These are phyloP conservation scores for Mucuna pruriens DNA, from an alignment of 306 rosid species.

Conservation along the genomic window DNA sequence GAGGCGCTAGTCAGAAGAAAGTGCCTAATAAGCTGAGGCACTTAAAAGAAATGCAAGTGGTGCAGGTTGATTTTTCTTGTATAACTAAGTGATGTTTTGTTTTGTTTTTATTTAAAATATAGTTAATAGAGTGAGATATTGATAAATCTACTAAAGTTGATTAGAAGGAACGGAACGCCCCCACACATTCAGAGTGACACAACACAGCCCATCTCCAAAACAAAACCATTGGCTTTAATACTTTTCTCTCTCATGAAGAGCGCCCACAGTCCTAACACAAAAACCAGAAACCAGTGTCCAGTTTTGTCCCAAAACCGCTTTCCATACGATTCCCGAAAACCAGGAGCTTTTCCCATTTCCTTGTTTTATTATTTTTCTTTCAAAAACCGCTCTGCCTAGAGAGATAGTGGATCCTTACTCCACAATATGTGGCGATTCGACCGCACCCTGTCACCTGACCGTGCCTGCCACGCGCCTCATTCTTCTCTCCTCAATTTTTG, in stretches of 20 bases:
- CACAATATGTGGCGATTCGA: conserved; percentile 96
- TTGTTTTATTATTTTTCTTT: neutral
- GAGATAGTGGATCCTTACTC: conserved; percentile 48
- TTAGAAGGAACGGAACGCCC: conserved; percentile 28
- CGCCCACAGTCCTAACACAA: conserved; percentile 56
- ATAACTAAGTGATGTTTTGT: no score
- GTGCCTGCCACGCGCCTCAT: conserved; percentile 86
- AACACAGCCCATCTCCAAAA: no score
- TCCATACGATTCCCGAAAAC: conserved; percentile 67
- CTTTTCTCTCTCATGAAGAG: neutral
- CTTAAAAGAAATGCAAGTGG: no score
- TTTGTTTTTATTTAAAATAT: no score
- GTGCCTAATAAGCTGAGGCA: no score
- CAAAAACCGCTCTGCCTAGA: conserved; percentile 17
- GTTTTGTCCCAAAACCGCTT: conserved; percentile 45
- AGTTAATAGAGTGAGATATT: no score
- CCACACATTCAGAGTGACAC: neutral
- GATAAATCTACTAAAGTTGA: neutral
- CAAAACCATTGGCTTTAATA: conserved; percentile 55
- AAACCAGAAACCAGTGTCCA: conserved; percentile 51
- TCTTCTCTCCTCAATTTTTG: conserved; percentile 53
- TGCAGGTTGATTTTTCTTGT: no score
- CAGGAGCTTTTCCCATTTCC: conserved; percentile 63
- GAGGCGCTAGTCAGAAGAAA: no score
- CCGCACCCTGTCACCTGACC: conserved; percentile 78